A percentile compares a stretch with the other conserved stretches of the same genome.
Evolutionary conservation across 2,329 filamentous ascomycete genomes (phyloP).

Genomic region (Penicillium sp.): DNA sequence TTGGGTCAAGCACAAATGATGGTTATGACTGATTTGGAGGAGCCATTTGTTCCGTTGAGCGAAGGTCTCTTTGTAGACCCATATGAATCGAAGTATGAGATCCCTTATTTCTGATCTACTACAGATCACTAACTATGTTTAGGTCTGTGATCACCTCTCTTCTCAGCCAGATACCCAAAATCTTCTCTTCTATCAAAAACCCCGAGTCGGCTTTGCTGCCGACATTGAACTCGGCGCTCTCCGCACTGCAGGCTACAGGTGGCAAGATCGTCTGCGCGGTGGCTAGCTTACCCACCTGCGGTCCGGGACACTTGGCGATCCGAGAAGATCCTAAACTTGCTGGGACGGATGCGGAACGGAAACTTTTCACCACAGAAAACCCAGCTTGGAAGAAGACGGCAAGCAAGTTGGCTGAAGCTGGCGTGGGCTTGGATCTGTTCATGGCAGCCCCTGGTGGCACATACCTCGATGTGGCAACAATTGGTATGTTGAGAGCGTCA

Average conservation of each 20-base stretch:
- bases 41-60: conserved; percentile 89
- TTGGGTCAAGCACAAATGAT: conserved; percentile 93
- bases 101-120: neutral
- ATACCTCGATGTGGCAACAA: conserved; percentile 89
- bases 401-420: conserved; percentile 80
- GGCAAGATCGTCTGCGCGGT: conserved; percentile 90
- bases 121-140: conserved; percentile 25
- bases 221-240: conserved; percentile 75
- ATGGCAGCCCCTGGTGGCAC: conserved; percentile 84
- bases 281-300: conserved; percentile 85
- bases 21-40: conserved; percentile 96
- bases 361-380: conserved; percentile 86
- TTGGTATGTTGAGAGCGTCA: conserved; percentile 57
- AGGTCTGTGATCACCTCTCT: conserved; percentile 79
- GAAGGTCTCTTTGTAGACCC: conserved; percentile 94
- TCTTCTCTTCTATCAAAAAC: conserved; percentile 86
- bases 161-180: conserved; percentile 74
- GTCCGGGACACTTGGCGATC: conserved; percentile 78
- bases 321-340: conserved; percentile 85
- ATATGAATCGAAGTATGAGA: conserved; percentile 72
- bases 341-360: conserved; percentile 85
- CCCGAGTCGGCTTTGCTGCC: conserved; percentile 86
- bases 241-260: conserved; percentile 80
- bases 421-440: conserved; percentile 92
- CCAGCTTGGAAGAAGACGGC: conserved; percentile 82